Evolutionary conservation across 2,329 filamentous ascomycete species (phyloP).

Genomic region (Penicillium sp.): DNA sequence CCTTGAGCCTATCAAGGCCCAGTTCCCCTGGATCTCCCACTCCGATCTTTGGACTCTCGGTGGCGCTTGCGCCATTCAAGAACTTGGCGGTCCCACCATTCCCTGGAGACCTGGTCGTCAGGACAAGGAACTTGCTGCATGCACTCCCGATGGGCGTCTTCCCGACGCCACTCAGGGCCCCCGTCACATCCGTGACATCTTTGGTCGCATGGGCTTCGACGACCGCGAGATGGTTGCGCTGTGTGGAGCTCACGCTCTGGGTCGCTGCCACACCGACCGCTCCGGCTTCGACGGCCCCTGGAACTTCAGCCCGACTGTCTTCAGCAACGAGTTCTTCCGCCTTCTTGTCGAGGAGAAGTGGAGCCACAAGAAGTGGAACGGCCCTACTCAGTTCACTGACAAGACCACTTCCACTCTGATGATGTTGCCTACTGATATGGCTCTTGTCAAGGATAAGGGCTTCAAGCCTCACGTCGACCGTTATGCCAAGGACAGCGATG

Average conservation of each 20-base stretch:
- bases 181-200: slow-evolving; percentile 86
- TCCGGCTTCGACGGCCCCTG: slow-evolving; percentile 87
- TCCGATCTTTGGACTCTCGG: slow-evolving; percentile 95
- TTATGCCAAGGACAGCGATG: slow-evolving; percentile 87
- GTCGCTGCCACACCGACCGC: slow-evolving; percentile 86
- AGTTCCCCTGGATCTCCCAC: slow-evolving; percentile 95
- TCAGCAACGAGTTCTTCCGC: slow-evolving; percentile 95
- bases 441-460: slow-evolving; percentile 81
- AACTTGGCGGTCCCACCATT: slow-evolving; percentile 87
- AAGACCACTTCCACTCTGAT: slow-evolving; percentile 84
- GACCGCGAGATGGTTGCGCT: slow-evolving; percentile 96
- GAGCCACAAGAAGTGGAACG: slow-evolving; percentile 88
- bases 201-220: slow-evolving; percentile 96
- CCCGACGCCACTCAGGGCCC: slow-evolving; percentile 78
- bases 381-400: slow-evolving; percentile 88
- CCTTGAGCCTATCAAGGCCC: slow-evolving; percentile 83
- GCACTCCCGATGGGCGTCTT: slow-evolving; percentile 90
- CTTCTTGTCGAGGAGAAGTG: slow-evolving; percentile 90
- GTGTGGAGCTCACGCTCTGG: slow-evolving; percentile 80
- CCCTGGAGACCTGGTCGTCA: slow-evolving; percentile 84
- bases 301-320: slow-evolving; percentile 85
- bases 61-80: slow-evolving; percentile 84
- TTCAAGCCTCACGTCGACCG: slow-evolving; percentile 79
- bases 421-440: slow-evolving; percentile 96
- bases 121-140: slow-evolving; percentile 78